Base-by-base conservation (phyloP, 129 eudicot genomes). In the Ambrosia artemisiifolia region DNA sequence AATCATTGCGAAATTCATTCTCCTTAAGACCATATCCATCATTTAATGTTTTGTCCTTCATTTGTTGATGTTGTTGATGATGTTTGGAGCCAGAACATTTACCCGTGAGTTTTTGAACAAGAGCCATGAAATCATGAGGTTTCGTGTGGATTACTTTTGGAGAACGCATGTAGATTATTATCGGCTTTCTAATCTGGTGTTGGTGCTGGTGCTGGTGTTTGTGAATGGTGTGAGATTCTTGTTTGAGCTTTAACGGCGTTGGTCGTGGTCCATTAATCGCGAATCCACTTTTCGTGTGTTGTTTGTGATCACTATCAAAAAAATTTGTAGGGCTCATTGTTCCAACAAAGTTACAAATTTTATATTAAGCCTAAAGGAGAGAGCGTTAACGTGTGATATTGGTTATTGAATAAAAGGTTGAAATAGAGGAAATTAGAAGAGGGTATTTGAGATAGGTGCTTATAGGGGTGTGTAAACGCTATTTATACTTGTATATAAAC, bases 71-170 rank as follows among this genome's bases (percentile, higher is more conserved):
- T n/a, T 28, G 65, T 49, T 86, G 30, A 6, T 43, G 73, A 57
- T 11, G 61, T 12, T 67, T 19, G 18, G 83, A 60, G 35, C 36
- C 20, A 8, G 82, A 47, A 24, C 28, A 24, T 28, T 74, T 71
- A 28, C 96, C 92, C 0, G 96, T 89, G 78, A 89, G 95, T 54
- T 79, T 88, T 36, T 91, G 97, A 32, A 91, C 97, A 72, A 91
- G 81, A n/a, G 92, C 86, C 96, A 82, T 86, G 82, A 89, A 89
- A 43, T 86, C 90, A 18, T 71, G 65, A 30, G 96, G 80, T n/a
- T 80, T 69, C n/a, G 96, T 62, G 77, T 89, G 96, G 75, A 89
- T 86, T 10, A 89, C 79, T 71, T 80, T 78, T 0, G 96, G 96
- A 70, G 96, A 80, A 9, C 79, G 81, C 12, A 82, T 68, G 85